Evolutionary conservation across 805 yeast species (phyloP).

Genomic region (Myxozyma neotropica): DNA sequence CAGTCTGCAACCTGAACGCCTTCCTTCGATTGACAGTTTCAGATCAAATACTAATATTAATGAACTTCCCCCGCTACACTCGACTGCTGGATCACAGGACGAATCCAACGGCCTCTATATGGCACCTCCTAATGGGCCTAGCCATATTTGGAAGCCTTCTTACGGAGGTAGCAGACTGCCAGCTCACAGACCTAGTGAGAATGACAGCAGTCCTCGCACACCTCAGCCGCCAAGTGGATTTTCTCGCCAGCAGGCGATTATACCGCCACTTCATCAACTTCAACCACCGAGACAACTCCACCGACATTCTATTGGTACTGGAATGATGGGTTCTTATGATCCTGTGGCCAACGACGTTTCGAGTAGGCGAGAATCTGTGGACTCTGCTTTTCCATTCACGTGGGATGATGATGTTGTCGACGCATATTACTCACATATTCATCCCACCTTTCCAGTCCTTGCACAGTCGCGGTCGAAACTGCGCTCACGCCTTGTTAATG

Average conservation of each 20-base stretch:
- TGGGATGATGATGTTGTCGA: conserved; percentile 42
- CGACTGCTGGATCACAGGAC: background rate
- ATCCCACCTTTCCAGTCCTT: conserved; percentile 46
- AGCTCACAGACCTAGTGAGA: conserved; percentile 4
- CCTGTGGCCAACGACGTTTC: background rate
- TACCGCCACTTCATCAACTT: background rate
- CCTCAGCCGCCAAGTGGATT: conserved; percentile 4
- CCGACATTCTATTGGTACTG: conserved; percentile 19
- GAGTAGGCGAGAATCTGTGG: conserved; percentile 1
- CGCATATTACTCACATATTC: conserved; percentile 44
- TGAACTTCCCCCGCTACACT: conserved; percentile 22
- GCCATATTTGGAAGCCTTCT: conserved; percentile 29
- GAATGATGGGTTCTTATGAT: conserved; percentile 15
- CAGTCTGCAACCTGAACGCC: conserved; percentile 13
- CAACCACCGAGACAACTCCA: conserved; percentile 7
- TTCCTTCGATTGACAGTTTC: conserved; percentile 15
- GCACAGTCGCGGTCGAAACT: conserved; percentile 43
- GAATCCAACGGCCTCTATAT: conserved; percentile 15
- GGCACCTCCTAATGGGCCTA: conserved; percentile 28
- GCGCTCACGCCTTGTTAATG: conserved; percentile 38
- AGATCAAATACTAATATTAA: conserved; percentile 1
- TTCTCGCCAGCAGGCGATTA: conserved; percentile 3
- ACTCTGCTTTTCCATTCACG: conserved; percentile 8
- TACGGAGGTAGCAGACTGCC: conserved; percentile 8
- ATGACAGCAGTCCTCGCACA: background rate